These are phyloP conservation scores for Solanum phureja DNA, from an alignment of 257 asterid species.

Conservation along the genomic window DNA sequence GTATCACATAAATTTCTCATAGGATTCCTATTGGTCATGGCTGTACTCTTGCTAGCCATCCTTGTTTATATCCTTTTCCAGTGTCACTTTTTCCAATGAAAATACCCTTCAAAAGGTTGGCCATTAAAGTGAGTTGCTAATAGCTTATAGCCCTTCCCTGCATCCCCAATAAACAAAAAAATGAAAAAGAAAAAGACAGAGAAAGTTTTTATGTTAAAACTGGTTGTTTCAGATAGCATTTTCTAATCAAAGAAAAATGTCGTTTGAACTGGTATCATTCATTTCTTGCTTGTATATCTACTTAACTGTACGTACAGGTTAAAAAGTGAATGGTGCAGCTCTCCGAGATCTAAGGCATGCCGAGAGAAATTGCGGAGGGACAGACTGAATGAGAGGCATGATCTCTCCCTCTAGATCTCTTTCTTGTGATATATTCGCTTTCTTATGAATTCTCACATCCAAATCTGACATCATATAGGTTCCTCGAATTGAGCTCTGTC, in stretches of 20 bases:
- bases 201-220: background rate
- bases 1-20: background rate
- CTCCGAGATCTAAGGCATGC: slow-evolving; percentile 13
- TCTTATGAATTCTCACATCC: background rate
- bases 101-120: background rate
- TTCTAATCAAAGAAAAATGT: background rate
- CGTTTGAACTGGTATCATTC: background rate
- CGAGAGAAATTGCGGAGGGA: slow-evolving; percentile 21
- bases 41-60: background rate
- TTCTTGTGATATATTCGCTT: background rate
- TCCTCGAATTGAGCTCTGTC: slow-evolving; percentile 12
- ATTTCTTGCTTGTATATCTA: background rate
- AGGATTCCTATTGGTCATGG: background rate
- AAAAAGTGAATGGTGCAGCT: background rate
- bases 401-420: background rate
- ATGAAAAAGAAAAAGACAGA: background rate
- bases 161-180: background rate
- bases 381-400: slow-evolving; percentile 19
- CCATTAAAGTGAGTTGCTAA: background rate
- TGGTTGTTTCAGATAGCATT: background rate
- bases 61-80: background rate
- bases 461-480: slow-evolving; percentile 6
- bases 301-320: slow-evolving; percentile 8
- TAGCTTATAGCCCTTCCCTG: background rate
- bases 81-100: background rate